Conservation (phyloP, 148 eudicot species). For the Nepenthes gracilis region DNA sequence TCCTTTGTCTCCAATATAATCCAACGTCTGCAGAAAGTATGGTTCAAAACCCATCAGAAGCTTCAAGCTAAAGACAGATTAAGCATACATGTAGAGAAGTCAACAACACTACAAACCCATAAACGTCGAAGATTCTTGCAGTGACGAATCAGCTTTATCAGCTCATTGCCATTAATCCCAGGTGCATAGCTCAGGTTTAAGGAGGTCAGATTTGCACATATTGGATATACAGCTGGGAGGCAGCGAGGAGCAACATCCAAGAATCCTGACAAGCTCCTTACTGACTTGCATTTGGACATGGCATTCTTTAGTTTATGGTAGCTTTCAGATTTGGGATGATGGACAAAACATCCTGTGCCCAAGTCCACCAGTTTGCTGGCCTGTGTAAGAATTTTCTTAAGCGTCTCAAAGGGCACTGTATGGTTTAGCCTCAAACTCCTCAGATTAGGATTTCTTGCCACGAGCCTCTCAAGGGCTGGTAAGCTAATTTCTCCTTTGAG, state of each 20-base stretch:
- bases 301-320: conserved; percentile 5
- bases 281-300: conserved; percentile 36
- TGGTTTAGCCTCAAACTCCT: not conserved
- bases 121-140: conserved; percentile 40
- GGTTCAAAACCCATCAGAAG: not conserved
- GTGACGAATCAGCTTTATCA: conserved; percentile 29
- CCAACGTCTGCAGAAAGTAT: conserved; percentile 3
- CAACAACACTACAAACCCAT: conserved; percentile 23
- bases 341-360: not conserved
- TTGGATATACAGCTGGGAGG: conserved; percentile 36
- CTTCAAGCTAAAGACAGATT: not conserved
- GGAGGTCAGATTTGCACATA: conserved; percentile 36
- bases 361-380: not conserved
- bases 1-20: not conserved
- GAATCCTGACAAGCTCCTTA: conserved; percentile 41
- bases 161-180: conserved; percentile 30
- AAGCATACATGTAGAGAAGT: not conserved
- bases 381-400: not conserved
- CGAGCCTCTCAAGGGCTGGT: not conserved
- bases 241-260: conserved; percentile 43
- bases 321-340: not conserved
- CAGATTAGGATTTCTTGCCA: not conserved
- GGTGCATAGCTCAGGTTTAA: conserved; percentile 43
- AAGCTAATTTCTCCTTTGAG: not conserved
- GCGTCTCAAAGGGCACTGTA: not conserved